phyloP scores from a whole-genome alignment of 202 grass and related monocot genomes.

The Saccharum hybrid region DNA sequence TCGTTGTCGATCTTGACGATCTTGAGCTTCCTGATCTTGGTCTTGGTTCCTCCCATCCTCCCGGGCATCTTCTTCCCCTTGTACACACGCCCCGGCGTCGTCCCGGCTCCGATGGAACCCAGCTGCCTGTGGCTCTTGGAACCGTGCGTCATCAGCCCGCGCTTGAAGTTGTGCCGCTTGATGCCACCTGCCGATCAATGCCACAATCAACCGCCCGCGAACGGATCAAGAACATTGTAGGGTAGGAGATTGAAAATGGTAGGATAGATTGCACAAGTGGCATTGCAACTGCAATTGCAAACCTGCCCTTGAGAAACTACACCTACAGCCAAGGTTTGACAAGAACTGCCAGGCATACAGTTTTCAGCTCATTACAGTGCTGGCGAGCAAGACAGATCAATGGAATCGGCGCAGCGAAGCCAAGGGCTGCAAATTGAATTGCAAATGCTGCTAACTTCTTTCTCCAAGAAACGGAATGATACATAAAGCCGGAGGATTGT shows the following conservation, averaged over 20 bases:
- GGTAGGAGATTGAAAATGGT: background rate
- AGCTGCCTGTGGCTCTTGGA: slow-evolving; percentile 95
- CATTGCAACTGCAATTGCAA: background rate
- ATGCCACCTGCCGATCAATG: slow-evolving; percentile 71
- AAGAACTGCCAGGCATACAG: background rate
- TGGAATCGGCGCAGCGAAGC: background rate
- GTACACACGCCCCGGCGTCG: slow-evolving; percentile 80
- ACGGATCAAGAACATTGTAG: background rate
- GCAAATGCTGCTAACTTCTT: background rate
- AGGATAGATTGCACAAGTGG: background rate
- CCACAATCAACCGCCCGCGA: background rate
- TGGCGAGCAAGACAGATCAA: background rate
- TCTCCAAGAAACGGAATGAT: background rate
- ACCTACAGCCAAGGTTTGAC: background rate
- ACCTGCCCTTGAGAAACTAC: background rate
- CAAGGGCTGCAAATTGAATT: background rate
- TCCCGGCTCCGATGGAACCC: slow-evolving; percentile 94
- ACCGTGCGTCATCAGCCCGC: slow-evolving; percentile 88
- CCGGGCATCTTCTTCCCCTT: slow-evolving; percentile 89
- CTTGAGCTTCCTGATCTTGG: slow-evolving; percentile 88
- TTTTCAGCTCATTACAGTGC: background rate
- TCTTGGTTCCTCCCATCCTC: slow-evolving; percentile 82
- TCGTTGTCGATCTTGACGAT: slow-evolving; percentile 85
- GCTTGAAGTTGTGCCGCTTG: slow-evolving; percentile 89
- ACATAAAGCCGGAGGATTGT: background rate